Base-by-base conservation (phyloP, 371 early-diverging fungal genomes). In the Apophysomyces variabilis region DNA sequence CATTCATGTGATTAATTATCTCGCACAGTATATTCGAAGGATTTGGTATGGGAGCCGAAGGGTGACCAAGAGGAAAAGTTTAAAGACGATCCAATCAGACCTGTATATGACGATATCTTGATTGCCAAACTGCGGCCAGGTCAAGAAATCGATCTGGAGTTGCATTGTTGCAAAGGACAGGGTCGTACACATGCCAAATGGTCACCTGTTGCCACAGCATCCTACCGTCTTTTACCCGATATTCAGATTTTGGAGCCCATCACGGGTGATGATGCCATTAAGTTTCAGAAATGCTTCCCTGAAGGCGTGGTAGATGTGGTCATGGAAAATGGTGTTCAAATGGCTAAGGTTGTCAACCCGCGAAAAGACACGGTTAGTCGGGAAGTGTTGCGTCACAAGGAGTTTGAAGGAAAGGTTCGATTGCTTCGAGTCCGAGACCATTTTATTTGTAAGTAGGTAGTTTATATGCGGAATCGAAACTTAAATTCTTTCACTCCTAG, bases 171-270 rank as follows among this genome's bases (percentile, higher is more conserved):
- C 44, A 97, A 97, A 84, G 99, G 99, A 35, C 84, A 94, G 47
- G 99, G 99, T 21, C 90, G 92, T 75, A 96, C 94, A 62, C 99
- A 99, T 74, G 96, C 99, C 62, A 99, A 99, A 71, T 99, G 92
- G 90, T 96, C 96, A 8, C 99, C 99, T 14, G 99, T 99, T 69
- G 95, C 95, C 3, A 96, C 96, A 7, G 99, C 98, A 8, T 93
- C 96, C 7, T 99, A 99, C 74, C 90, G 99, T 46, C 82, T 99
- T 54, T 80, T 99, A 61, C 99, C 99, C 1, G 92, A 93, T 63
- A 97, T 99, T 64, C 85, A 88, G 67, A 87, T 99, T 61, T 80
- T 91, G 65, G 76, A 92, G 64, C 94, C 95, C 38, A 94, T 99
- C 66, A 85, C 84, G 0, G 98, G 95, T 50, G 91, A 95, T 57